Conservation (phyloP, 148 eudicot genomes). For the Rhododendron ferrugineum region DNA sequence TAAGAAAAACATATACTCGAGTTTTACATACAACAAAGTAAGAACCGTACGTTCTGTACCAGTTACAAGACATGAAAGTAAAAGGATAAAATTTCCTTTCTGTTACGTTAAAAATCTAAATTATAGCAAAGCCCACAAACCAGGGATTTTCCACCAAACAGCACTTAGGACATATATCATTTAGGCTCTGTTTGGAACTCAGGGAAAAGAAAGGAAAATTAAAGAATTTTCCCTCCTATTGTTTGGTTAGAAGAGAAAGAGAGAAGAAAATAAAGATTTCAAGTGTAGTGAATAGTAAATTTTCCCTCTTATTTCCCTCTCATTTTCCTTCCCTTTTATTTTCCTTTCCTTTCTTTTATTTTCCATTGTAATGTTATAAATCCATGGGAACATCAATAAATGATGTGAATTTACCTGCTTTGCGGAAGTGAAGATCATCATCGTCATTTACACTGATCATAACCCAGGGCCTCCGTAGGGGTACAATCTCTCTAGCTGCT, state of each 20-base stretch:
- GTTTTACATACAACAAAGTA: neutral
- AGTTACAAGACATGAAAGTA: neutral
- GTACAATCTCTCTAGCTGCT: conserved; percentile 52
- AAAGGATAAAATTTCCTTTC: neutral
- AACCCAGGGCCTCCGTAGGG: conserved; percentile 81
- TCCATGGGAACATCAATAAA: neutral
- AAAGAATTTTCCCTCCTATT: no score
- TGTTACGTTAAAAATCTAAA: neutral
- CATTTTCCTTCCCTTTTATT: no score
- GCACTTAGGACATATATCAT: neutral
- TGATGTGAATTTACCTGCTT: conserved; percentile 52
- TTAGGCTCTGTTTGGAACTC: no score
- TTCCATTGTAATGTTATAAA: no score
- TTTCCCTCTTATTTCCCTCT: no score
- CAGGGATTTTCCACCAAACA: neutral
- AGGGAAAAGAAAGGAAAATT: no score
- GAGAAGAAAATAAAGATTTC: no score
- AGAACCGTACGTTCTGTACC: no score
- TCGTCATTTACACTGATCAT: conserved; percentile 96
- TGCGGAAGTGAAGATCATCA: conserved; percentile 92
- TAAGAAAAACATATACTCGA: neutral
- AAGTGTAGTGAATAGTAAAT: no score
- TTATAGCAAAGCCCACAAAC: neutral
- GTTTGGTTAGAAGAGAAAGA: no score
- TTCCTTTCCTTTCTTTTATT: no score